Percentiles rank a stretch among this genome's conserved stretches.
These are phyloP conservation scores for Entomortierella parvispora DNA, from an alignment of 192 early-diverging fungal species.

Conservation along the genomic window DNA sequence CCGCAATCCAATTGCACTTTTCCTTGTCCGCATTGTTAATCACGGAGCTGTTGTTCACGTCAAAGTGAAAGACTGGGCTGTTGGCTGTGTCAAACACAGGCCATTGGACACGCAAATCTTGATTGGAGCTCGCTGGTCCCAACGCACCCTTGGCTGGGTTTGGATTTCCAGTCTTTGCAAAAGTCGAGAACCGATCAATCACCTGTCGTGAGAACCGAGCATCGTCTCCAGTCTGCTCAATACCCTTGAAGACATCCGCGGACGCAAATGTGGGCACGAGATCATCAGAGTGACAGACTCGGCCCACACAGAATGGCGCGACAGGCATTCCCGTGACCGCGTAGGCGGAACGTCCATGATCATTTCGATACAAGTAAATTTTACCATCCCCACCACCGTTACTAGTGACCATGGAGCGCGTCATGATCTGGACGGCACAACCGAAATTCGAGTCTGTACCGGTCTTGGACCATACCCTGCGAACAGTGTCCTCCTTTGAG, in stretches of 20 bases:
- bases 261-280: conserved; percentile 7
- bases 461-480: neutral
- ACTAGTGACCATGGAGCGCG: neutral
- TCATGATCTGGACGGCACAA: conserved; percentile 6
- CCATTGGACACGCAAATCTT: conserved; percentile 2
- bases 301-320: neutral
- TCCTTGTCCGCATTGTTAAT: neutral
- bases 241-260: neutral
- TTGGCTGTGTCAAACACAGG: too few relatives aligned
- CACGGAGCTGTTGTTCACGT: too few relatives aligned
- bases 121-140: neutral
- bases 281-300: conserved; percentile 15
- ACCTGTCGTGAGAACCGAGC: conserved; percentile 18
- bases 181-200: conserved; percentile 15
- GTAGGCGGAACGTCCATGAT: neutral
- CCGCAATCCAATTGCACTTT: conserved; percentile 17
- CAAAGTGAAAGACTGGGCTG: too few relatives aligned
- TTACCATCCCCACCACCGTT: neutral
- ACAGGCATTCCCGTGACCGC: neutral
- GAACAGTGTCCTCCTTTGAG: conserved; percentile 6
- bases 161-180: conserved; percentile 9
- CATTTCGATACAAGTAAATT: conserved; percentile 2
- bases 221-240: conserved; percentile 11
- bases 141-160: neutral
- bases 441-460: conserved; percentile 1